Evolutionary conservation across 108 stramenopile species (phyloP).

Genomic region (Tribonema minus): DNA sequence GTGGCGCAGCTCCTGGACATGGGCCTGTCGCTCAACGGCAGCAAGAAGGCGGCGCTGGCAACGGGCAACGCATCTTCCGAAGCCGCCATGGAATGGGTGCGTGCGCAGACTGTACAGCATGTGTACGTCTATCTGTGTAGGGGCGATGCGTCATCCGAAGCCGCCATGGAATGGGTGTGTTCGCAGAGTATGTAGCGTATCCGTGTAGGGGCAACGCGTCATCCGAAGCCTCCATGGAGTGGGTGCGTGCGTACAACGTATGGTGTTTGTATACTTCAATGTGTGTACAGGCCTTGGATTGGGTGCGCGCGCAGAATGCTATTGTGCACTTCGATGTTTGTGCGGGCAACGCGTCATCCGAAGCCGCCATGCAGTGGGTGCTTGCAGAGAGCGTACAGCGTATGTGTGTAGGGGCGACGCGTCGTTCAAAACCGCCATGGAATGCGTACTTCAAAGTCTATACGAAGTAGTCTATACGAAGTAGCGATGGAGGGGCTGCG

Average conservation of each 20-base stretch:
- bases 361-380: constrained; percentile 95
- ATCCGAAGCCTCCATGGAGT: constrained; percentile 86
- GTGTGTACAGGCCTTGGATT: constrained; percentile 98
- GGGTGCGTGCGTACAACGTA: no score
- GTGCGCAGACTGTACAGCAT: background rate
- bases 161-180: constrained; percentile 93
- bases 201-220: constrained; percentile 76
- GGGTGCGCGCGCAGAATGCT: constrained; percentile 65
- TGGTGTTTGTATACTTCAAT: no score
- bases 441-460: constrained; percentile 95
- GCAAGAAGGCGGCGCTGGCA: constrained; percentile 81
- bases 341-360: constrained; percentile 73
- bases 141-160: constrained; percentile 74
- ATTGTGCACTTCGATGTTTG: no score
- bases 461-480: constrained; percentile 75
- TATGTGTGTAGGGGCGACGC: constrained; percentile 77
- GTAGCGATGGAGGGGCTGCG: constrained; percentile 92
- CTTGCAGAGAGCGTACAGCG: background rate
- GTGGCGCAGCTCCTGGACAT: constrained; percentile 85
- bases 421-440: constrained; percentile 82
- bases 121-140: no score
- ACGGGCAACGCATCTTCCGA: constrained; percentile 77
- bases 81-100: constrained; percentile 93
- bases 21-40: constrained; percentile 93
- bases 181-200: no score